phyloP scores from a whole-genome alignment of 2,329 filamentous ascomycete genomes.

The Penicillium sp. region DNA sequence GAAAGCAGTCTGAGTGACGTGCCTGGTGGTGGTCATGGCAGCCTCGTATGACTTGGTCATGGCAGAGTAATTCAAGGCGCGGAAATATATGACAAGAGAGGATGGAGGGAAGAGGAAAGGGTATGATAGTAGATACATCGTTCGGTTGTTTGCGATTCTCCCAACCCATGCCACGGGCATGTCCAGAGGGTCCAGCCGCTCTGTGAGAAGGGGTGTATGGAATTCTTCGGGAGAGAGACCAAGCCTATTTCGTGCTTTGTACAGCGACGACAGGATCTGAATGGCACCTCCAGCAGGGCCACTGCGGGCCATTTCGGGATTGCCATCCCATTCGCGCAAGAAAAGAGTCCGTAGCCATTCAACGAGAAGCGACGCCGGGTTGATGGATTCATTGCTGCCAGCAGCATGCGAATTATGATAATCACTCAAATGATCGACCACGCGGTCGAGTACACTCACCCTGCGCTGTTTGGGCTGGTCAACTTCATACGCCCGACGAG shows the following conservation, averaged over 20 bases:
- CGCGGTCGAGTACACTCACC: constrained; percentile 35
- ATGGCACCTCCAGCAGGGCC: constrained; percentile 76
- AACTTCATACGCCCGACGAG: constrained; percentile 31
- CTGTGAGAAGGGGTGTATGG: constrained; percentile 71
- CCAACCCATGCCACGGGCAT: constrained; percentile 73
- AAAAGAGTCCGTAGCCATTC: constrained; percentile 64
- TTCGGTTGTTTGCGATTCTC: constrained; percentile 62
- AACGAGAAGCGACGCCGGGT: constrained; percentile 37
- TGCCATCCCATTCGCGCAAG: constrained; percentile 78
- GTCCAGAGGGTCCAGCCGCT: constrained; percentile 72
- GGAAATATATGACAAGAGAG: constrained; percentile 78
- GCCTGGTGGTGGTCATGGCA: constrained; percentile 52
- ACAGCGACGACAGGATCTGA: constrained; percentile 69
- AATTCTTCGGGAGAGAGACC: constrained; percentile 71
- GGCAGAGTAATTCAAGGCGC: constrained; percentile 79
- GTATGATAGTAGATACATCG: constrained; percentile 74
- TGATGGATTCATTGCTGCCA: constrained; percentile 14
- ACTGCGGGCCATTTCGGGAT: constrained; percentile 67
- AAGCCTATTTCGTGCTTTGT: constrained; percentile 69
- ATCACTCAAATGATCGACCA: constrained; percentile 38
- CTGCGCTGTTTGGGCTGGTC: constrained; percentile 32
- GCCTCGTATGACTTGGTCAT: constrained; percentile 82
- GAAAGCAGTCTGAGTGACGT: constrained; percentile 49
- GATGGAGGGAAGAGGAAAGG: constrained; percentile 76
- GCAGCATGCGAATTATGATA: constrained; percentile 23